Evolutionary conservation across 441 rosid genomes (phyloP), one percentile per base, ranked within the genome.

Genomic region (Eutrema salsugineum): DNA sequence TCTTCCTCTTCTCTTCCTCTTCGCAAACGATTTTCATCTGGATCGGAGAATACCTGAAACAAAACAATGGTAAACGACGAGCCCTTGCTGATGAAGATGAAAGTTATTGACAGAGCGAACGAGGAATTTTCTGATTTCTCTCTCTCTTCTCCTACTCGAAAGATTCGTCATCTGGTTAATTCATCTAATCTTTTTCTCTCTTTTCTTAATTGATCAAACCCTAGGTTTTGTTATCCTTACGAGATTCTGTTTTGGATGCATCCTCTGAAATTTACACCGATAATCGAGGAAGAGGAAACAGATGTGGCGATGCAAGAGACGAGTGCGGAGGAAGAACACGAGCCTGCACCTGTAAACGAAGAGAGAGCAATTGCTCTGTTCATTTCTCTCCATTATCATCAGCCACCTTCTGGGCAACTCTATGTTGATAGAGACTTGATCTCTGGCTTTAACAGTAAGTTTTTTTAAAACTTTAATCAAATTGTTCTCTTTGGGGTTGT

Each of bases 101-200:
- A 80, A 30, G 88, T 84, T 1, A 74, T 94, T 1, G 94, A 91
- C 42, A 84, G 77, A 15, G 87, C 85, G 6, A 81, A 82, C 71
- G 86, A 91, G 15, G 97, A 91, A 1, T 91, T 91, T 80, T 85
- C 91, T 32, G 91, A 94, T 72, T 94, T 94, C 75, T 86, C 93
- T 8, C 84, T 90, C 20, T 86, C 91, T 46, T 83, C 96, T 63
- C 98, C 95, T 1, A 90, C 95, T 35, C 67, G 76, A 7, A 94
- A 91, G 81, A 88, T 91, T 77, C 95, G 96, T 48, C 94, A 96
- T 12, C 79, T 94, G 85, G 96, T n/a, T 89, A 81, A 28, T 20
- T 39, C 32, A 0, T 54, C 65, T 64, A 17, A 14, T 12, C 47
- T 15, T 1, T 7, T n/a, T 43, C 7, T 36, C 27, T 24, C 27